Conservation (phyloP, 768 basidiomycete genomes). For the Kwoniella botswanensis region DNA sequence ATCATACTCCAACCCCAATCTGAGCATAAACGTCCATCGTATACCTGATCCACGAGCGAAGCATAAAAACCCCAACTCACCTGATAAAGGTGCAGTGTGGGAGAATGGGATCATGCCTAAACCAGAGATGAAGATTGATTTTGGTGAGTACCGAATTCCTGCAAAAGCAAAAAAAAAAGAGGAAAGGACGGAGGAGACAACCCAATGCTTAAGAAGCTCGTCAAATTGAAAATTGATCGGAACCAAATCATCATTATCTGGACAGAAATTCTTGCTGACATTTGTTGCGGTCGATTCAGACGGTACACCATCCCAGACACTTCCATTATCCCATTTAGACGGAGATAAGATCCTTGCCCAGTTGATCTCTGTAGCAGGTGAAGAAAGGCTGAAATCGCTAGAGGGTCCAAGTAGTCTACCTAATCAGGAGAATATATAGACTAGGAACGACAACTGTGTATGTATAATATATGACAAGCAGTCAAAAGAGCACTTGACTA, state of each 20-base stretch:
- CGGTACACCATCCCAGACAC: conserved; percentile 14
- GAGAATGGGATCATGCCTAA: conserved; percentile 26
- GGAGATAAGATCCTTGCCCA: conserved; percentile 27
- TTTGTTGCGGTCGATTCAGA: not conserved
- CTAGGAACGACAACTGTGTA: not conserved
- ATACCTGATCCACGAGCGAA: conserved; percentile 42
- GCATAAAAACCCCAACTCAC: conserved; percentile 28
- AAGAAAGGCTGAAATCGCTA: conserved; percentile 14
- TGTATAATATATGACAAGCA: not conserved
- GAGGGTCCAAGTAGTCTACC: conserved; percentile 17
- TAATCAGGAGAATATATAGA: not conserved
- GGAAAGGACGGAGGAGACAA: too few species aligned
- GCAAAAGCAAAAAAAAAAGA: too few species aligned
- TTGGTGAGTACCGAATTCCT: conserved; percentile 22
- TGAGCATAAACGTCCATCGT: conserved; percentile 27
- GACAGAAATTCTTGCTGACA: not conserved
- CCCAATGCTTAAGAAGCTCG: too few species aligned
- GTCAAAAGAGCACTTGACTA: too few species aligned
- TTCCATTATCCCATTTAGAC: conserved; percentile 28
- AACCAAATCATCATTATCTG: not conserved
- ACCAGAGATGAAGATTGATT: conserved; percentile 28
- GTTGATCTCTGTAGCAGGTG: conserved; percentile 26
- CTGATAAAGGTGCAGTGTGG: conserved; percentile 24
- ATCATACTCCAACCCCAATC: conserved; percentile 44
- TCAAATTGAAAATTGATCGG: not conserved